Evolutionary conservation across 2,329 filamentous ascomycete species (phyloP), one percentile per base, ranked within the genome.

Genomic region (Pyrenophora seminiperda): DNA sequence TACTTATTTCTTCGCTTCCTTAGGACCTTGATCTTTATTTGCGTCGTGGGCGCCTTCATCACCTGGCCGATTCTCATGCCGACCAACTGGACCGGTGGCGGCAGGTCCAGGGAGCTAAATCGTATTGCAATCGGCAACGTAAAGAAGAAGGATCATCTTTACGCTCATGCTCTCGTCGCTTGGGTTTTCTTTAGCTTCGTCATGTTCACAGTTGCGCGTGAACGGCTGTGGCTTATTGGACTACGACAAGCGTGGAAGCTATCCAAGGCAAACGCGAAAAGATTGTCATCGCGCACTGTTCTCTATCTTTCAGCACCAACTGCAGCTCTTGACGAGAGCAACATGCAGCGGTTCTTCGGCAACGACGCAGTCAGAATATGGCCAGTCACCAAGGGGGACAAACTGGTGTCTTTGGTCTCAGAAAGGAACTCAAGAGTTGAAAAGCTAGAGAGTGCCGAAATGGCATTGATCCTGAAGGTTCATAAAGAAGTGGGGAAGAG

Each of bases 1-100:
- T 97, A 93, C 73, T 85, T 97, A 42, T 91, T 95, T 71, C 80
- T 97, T 20, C 90, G 93, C 29, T 96, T 93, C 67, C 76, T 97
- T 57, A 90, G 91, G 67, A 87, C 94, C 45, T 78, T 87, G 20
- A 83, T 87, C 46, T 81, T 88, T 52, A 88, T 95, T 59, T 92
- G 88, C 74, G 83, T 97, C 37, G 87, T 93, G 7, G 94, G 94
- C 50, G 90, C 87, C 65, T 78, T 82, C 61, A 86, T 97, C 51
- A 92, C 90, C 14, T 96, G 90, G 86, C 93, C 94, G 0, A 80
- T 97, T 31, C 78, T 97, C 17, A 91, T 89, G 84, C 92, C 94
- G 0, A 78, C 97, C 71, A 95, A 97, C 72, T 85, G 85, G 27
- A 97, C 91, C 1, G 94, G 93, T 20, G 86, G 87, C 17, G 86